phyloP scores from a whole-genome alignment of 2,329 filamentous ascomycete species.

The Cadophora malorum region DNA sequence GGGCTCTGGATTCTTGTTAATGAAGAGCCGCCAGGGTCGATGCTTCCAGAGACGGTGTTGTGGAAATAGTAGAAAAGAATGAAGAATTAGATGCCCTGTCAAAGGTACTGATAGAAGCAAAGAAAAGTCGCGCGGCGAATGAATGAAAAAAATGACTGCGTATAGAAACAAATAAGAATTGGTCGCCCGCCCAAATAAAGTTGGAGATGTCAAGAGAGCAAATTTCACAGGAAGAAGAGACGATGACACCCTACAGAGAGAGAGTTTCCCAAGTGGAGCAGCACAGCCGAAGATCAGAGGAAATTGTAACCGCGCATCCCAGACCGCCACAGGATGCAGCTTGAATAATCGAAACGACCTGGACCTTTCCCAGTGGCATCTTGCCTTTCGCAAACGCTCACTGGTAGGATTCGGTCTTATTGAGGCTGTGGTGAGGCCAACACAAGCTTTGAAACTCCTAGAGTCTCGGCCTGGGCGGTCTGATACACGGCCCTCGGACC shows the following conservation, averaged over 20 bases:
- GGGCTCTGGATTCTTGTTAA: not conserved
- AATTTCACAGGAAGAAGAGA: slow-evolving; percentile 26
- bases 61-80: slow-evolving; percentile 19
- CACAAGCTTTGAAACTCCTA: slow-evolving; percentile 31
- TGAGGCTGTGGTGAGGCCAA: slow-evolving; percentile 25
- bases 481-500: slow-evolving; percentile 31
- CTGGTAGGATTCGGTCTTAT: slow-evolving; percentile 12
- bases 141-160: slow-evolving; percentile 27
- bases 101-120: slow-evolving; percentile 36
- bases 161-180: slow-evolving; percentile 28
- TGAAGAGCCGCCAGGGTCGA: slow-evolving; percentile 22
- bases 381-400: slow-evolving; percentile 4
- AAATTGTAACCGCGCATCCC: slow-evolving; percentile 18
- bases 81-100: slow-evolving; percentile 37
- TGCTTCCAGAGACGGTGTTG: slow-evolving; percentile 14
- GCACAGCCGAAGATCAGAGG: slow-evolving; percentile 20
- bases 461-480: slow-evolving; percentile 27
- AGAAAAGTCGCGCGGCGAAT: slow-evolving; percentile 28
- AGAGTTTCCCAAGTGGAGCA: slow-evolving; percentile 10
- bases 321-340: slow-evolving; percentile 15
- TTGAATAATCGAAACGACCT: slow-evolving; percentile 21
- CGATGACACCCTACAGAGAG: slow-evolving; percentile 19
- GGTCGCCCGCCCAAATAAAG: slow-evolving; percentile 35
- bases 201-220: slow-evolving; percentile 25
- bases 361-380: slow-evolving; percentile 10